These are phyloP conservation scores for Fraxinus paxiana DNA, from an alignment of 305 asterid genomes.

Conservation along the genomic window DNA sequence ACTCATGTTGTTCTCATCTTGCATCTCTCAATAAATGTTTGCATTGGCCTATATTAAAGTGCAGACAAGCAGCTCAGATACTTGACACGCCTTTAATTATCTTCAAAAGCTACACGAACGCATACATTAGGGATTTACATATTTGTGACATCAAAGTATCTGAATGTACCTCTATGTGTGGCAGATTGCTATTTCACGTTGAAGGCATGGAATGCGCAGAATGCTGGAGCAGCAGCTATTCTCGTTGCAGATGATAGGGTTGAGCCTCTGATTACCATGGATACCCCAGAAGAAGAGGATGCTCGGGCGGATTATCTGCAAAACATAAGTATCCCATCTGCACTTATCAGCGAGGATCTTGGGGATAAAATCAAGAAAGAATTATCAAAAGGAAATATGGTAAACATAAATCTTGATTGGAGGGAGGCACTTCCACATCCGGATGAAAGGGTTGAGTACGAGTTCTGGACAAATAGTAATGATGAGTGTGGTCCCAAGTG, in stretches of 20 bases:
- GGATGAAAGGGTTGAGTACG: slow-evolving; percentile 90
- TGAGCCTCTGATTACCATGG: slow-evolving; percentile 94
- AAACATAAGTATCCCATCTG: slow-evolving; percentile 82
- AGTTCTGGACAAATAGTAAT: slow-evolving; percentile 92
- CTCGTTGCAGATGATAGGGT: slow-evolving; percentile 78
- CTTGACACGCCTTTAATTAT: background rate
- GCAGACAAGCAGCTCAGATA: background rate
- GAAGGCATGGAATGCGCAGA: slow-evolving; percentile 97
- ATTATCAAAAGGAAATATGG: slow-evolving; percentile 63
- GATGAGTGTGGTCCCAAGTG: slow-evolving; percentile 96
- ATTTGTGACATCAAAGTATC: background rate
- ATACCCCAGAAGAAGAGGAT: slow-evolving; percentile 74
- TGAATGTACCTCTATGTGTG: slow-evolving; percentile 2
- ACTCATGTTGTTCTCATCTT: background rate
- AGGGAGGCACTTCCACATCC: slow-evolving; percentile 97
- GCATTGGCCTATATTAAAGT: background rate
- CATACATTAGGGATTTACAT: background rate
- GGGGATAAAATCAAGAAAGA: slow-evolving; percentile 76
- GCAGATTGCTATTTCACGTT: slow-evolving; percentile 84
- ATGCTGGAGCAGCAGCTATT: slow-evolving; percentile 91
- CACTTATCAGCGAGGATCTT: slow-evolving; percentile 76
- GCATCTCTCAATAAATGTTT: background rate
- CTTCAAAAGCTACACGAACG: background rate
- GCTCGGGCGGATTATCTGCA: slow-evolving; percentile 63
- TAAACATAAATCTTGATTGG: slow-evolving; percentile 84